These are phyloP conservation scores for Venustampulla echinocandica DNA, from an alignment of 495 filamentous ascomycete species.

Conservation along the genomic window DNA sequence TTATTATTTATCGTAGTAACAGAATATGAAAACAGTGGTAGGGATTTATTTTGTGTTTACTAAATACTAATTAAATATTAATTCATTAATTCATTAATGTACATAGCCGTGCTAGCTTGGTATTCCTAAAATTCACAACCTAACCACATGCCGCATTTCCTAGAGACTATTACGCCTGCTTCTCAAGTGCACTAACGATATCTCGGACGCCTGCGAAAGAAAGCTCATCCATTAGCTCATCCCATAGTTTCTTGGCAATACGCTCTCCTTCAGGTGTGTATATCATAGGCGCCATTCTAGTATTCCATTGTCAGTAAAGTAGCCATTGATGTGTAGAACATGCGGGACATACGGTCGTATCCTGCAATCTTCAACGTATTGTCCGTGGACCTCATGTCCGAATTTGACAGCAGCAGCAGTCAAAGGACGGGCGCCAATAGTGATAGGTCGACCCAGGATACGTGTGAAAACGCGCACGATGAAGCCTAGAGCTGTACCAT, in stretches of 20 bases:
- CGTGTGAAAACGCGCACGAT: conserved; percentile 15
- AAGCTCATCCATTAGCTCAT: conserved; percentile 35
- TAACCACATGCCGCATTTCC: too few species aligned
- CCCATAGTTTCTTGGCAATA: conserved; percentile 29
- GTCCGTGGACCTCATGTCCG: conserved; percentile 34
- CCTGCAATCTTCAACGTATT: conserved; percentile 32
- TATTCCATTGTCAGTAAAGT: neutral
- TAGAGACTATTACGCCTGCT: neutral
- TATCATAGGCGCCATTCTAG: neutral
- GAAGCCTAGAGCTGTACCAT: conserved; percentile 12
- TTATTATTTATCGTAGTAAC: neutral
- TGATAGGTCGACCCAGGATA: conserved; percentile 23
- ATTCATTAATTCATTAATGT: too few species aligned
- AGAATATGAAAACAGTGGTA: too few species aligned
- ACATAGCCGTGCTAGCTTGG: too few species aligned
- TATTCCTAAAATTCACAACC: too few species aligned
- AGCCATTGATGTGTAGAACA: conserved; percentile 16
- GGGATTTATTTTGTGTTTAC: too few species aligned
- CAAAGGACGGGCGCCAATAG: conserved; percentile 29
- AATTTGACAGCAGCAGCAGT: conserved; percentile 31
- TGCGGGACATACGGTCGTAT: conserved; percentile 31
- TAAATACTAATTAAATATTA: too few species aligned
- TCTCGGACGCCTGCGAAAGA: conserved; percentile 22
- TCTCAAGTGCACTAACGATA: conserved; percentile 9
- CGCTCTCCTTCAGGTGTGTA: conserved; percentile 28